These are phyloP conservation scores for Fusarium tanahbumbuense DNA, from an alignment of 2,329 filamentous ascomycete genomes.

Conservation along the genomic window DNA sequence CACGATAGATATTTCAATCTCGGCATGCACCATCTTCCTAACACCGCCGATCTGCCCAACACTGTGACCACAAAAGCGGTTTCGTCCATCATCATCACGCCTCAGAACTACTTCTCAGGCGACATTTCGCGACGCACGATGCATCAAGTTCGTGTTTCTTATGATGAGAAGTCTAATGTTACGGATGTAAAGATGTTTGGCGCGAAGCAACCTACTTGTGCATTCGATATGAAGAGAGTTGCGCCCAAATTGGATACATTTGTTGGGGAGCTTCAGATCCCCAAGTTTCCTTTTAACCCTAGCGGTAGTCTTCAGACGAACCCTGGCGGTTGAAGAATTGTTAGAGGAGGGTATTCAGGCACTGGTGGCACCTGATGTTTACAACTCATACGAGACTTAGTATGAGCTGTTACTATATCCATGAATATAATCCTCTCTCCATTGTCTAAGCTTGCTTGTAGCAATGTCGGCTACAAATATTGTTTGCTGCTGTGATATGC, in stretches of 20 bases:
- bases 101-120: conserved; percentile 28
- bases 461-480: too few relatives aligned
- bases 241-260: conserved; percentile 23
- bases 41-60: conserved; percentile 31
- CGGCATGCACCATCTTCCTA: conserved; percentile 34
- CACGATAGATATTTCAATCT: conserved; percentile 25
- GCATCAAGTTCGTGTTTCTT: conserved; percentile 24
- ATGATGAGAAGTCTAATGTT: conserved; percentile 11
- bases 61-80: conserved; percentile 25
- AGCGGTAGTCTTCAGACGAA: conserved; percentile 37
- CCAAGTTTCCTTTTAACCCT: conserved; percentile 32
- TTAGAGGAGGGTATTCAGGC: too few relatives aligned
- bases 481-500: too few relatives aligned
- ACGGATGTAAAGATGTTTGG: conserved; percentile 27
- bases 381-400: too few relatives aligned
- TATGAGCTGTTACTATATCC: too few relatives aligned
- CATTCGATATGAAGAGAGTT: conserved; percentile 5
- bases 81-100: conserved; percentile 28
- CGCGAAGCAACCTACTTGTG: conserved; percentile 27
- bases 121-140: conserved; percentile 27
- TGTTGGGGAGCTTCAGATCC: conserved; percentile 31
- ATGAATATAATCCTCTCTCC: too few relatives aligned
- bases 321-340: conserved; percentile 19
- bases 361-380: too few relatives aligned
- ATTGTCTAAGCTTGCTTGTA: too few relatives aligned